Conservation (phyloP, 179 eudicot species). For the Spergularia azorica region DNA sequence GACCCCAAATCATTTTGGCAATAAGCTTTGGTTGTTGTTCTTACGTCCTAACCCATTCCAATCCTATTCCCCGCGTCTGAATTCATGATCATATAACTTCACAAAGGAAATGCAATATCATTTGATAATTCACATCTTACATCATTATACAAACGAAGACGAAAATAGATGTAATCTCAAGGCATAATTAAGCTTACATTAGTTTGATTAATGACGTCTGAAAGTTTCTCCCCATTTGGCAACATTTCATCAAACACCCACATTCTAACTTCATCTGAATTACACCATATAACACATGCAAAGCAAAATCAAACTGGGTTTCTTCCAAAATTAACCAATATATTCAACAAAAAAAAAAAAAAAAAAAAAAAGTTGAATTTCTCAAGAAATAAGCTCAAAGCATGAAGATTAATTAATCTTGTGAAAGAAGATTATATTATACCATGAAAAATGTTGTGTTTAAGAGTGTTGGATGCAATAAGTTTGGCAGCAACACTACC, state of each 20-base stretch:
- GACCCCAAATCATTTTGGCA: too few species aligned
- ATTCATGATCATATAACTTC: neutral
- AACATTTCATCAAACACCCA: slow-evolving; percentile 92
- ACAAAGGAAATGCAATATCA: neutral
- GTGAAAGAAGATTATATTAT: slow-evolving; percentile 3
- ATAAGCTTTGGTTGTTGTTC: too few species aligned
- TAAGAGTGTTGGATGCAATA: slow-evolving; percentile 81
- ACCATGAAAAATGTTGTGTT: slow-evolving; percentile 65
- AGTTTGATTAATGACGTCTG: slow-evolving; percentile 63
- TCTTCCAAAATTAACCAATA: neutral
- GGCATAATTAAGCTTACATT: slow-evolving; percentile 42
- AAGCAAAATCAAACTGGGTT: slow-evolving; percentile 13
- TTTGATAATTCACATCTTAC: neutral
- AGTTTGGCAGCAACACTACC: slow-evolving; percentile 97
- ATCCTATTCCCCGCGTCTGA: neutral
- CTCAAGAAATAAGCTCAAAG: neutral
- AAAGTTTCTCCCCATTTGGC: slow-evolving; percentile 73
- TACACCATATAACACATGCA: slow-evolving; percentile 18
- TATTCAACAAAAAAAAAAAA: neutral
- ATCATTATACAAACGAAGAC: neutral
- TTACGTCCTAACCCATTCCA: too few species aligned
- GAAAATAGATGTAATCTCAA: neutral
- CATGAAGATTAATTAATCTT: neutral
- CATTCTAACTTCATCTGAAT: slow-evolving; percentile 95
- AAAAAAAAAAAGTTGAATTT: neutral